Evolutionary conservation across 345 rosid genomes (phyloP), one percentile per base, ranked within the genome.

Genomic region (Cardamine chenopodiifolia): DNA sequence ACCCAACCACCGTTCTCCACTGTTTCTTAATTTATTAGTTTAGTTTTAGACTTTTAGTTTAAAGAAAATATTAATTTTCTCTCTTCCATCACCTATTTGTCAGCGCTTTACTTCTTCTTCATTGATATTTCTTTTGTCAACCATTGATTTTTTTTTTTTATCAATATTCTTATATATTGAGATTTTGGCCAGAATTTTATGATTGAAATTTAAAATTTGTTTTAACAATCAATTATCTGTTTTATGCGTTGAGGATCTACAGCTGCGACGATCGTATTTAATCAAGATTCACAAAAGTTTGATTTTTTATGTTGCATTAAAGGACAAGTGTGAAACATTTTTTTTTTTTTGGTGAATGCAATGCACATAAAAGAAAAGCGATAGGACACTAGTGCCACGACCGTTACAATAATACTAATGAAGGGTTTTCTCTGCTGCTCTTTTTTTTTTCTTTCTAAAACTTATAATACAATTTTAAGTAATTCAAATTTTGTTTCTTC

Each of bases 361-460:
- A 56, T 66, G 66, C 58, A 74, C 52, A 71, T 34, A 56, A 32
- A 29, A 15, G 34, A 55, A 12, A 12, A 55, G 15, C 6, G 22
- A 7, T 18, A 17, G 4, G 56, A 74, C 60, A 56, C 4, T 55
- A 56, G 78, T 70, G 66, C 8, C 44, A 72, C 62, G 63, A 72
- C 44, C 54, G 50, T 72, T 52, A 26, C 71, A 45, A 29, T 64
- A 32, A 1, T 31, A 31, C 8, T 32, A 31, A 40, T 12, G 3
- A 42, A 40, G 7, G 26, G 7, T 7, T 13, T 12, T 50, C 4
- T 20, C 50, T 32, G 59, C 15, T 20, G 59, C 15, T 14, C 28
- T 18, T 31, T 18, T 11, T 49, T 18, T 11, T 49, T 48, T 17
- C 6, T 18, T 50, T 10, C 40, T 35, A 9, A 35, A 10, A 47